Base-by-base conservation (phyloP, 1,284 basidiomycete species). In the Ceratobasidium sp. region DNA sequence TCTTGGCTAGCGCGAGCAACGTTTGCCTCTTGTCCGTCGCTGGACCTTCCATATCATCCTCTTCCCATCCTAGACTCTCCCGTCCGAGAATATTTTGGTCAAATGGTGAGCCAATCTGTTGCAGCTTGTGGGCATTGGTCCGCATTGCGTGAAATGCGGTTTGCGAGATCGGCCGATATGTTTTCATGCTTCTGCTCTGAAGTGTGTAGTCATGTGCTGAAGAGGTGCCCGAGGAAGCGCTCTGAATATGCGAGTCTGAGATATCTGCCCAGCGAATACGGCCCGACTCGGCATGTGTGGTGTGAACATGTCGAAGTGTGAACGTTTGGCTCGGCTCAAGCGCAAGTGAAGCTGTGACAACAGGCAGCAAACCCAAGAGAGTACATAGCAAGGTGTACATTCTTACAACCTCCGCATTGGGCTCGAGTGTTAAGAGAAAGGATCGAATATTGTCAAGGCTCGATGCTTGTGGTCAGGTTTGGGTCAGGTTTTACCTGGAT, bases 1-100 rank as follows among this genome's bases (percentile, higher is more conserved):
- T 98, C 82, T 95, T 93, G 3, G 94, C 97, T 26, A 99, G 89
- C 79, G 95, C 92, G 3, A 90, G 88, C 7, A 99, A 86, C 0
- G 97, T 98, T 82, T 94, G 91, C 64, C 90, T 88, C 84, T 98
- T 94, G 67, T 90, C 89, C 18, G 97, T 85, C 83, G 99, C 92
- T 2, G 93, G 93, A 13, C 88, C 92, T 9, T 88, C 85, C 44
- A 93, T 84, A 44, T 79, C 77, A 61, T 70, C 68, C 13, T 79
- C 79, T 6, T 78, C 77, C 80, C 80, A 79, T 56, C 70, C 67
- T 44, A 70, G n/a, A 42, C 69, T 64, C 46, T 72, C 69, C 44
- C 23, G 33, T 28, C 64, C 78, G 20, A 73, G 56, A 20, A 23
- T 55, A 23, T 67, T 42, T 63, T 39, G 46, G 51, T 42, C 73